Conservation (phyloP, 805 yeast genomes). For the Yamadazyma laniorum region DNA sequence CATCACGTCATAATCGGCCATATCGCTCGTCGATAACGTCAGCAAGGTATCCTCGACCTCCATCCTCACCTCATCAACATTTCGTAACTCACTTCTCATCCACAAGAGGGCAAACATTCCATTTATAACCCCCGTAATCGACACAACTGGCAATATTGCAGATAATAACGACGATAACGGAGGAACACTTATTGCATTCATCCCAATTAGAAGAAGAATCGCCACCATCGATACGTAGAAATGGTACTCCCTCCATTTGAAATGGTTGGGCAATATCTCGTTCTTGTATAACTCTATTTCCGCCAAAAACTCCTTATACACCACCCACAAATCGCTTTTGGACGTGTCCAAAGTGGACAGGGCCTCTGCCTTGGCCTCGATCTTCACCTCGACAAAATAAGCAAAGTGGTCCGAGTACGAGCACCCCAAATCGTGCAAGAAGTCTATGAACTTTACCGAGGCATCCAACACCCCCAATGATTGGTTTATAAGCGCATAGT, state of each 20-base stretch:
- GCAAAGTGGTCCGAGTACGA: conserved; percentile 95
- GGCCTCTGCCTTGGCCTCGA: conserved; percentile 14
- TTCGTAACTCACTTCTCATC: conserved; percentile 77
- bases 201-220: conserved; percentile 3
- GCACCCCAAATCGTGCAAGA: conserved; percentile 51
- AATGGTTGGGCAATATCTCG: conserved; percentile 55
- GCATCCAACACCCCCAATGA: conserved; percentile 57
- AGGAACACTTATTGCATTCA: conserved; percentile 45
- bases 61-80: conserved; percentile 67
- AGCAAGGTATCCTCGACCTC: conserved; percentile 49
- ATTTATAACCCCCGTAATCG: conserved; percentile 66
- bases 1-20: neutral
- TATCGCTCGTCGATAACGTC: neutral
- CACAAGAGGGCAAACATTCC: conserved; percentile 78
- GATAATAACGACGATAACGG: conserved; percentile 41
- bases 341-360: neutral
- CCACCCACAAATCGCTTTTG: conserved; percentile 1
- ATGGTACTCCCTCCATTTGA: conserved; percentile 62
- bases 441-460: conserved; percentile 70
- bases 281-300: conserved; percentile 43
- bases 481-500: conserved; percentile 79
- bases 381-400: conserved; percentile 39
- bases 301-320: conserved; percentile 5
- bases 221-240: conserved; percentile 51
- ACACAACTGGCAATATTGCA: conserved; percentile 51